Evolutionary conservation across 768 basidiomycete species (phyloP).

Genomic region (Leccinum arenicola): DNA sequence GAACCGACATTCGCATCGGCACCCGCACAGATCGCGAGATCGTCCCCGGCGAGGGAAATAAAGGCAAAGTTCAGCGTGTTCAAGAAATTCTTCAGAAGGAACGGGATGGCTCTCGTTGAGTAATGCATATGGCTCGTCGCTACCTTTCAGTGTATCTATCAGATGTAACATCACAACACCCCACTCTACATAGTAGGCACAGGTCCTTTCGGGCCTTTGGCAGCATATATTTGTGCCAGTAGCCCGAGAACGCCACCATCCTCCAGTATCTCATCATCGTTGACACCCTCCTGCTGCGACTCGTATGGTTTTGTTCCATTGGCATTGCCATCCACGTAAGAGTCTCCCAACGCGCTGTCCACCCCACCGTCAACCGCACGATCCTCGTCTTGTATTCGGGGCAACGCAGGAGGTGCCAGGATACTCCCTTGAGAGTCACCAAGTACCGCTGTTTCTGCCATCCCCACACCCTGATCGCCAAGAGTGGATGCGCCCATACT

Average conservation of each 20-base stretch:
- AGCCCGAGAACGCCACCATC: conserved; percentile 86
- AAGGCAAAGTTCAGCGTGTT: conserved; percentile 76
- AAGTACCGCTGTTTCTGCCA: conserved; percentile 69
- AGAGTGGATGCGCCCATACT: conserved; percentile 44
- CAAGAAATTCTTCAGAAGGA: conserved; percentile 65
- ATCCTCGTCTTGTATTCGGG: conserved; percentile 44
- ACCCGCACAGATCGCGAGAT: conserved; percentile 75
- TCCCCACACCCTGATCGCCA: conserved; percentile 37
- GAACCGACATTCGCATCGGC: conserved; percentile 94
- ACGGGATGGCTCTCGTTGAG: conserved; percentile 2
- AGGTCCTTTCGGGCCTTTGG: conserved; percentile 45
- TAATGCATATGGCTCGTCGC: not conserved
- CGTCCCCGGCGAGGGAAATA: conserved; percentile 67
- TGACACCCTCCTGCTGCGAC: conserved; percentile 44
- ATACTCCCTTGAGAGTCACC: conserved; percentile 74
- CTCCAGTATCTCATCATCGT: conserved; percentile 63
- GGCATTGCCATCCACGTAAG: conserved; percentile 68
- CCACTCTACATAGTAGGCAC: conserved; percentile 41
- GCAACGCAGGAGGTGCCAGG: conserved; percentile 7
- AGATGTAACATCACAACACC: not conserved
- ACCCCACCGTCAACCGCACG: conserved; percentile 52
- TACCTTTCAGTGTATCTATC: not conserved
- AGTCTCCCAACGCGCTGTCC: conserved; percentile 57
- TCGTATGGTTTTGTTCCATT: conserved; percentile 38
- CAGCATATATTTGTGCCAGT: conserved; percentile 82